Evolutionary conservation across 108 stramenopile genomes (phyloP).

Genomic region (Pelagomonas calceolata): DNA sequence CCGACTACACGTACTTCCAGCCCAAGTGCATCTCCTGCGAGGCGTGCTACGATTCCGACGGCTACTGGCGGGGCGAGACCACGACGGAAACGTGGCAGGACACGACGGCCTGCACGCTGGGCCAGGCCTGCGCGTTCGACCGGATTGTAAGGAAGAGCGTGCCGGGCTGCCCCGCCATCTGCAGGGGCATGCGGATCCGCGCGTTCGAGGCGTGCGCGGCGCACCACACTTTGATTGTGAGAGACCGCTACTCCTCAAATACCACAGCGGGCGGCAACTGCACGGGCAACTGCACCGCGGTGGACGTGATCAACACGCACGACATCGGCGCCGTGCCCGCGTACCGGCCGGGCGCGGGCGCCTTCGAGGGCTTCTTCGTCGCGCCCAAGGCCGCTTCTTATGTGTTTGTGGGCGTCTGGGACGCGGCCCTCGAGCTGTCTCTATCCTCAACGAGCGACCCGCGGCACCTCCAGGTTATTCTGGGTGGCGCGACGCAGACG

Average conservation of each 20-base stretch:
- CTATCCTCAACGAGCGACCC: background rate
- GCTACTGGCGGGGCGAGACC: background rate
- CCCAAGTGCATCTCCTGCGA: constrained; percentile 9
- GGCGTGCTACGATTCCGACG: constrained; percentile 10
- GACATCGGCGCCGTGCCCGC: background rate
- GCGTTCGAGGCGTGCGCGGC: background rate
- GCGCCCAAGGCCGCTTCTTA: constrained; percentile 3
- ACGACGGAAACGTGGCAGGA: background rate
- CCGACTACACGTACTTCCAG: background rate
- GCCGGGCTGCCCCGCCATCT: constrained; percentile 7
- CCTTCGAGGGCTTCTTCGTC: constrained; percentile 10
- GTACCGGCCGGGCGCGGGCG: background rate
- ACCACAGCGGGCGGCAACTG: background rate
- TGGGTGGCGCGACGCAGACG: background rate
- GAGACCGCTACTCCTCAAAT: background rate
- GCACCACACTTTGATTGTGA: background rate
- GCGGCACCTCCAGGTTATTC: background rate
- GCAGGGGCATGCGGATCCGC: background rate
- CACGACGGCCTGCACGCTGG: background rate
- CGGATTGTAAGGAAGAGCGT: background rate
- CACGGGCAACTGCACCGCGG: background rate
- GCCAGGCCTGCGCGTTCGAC: background rate
- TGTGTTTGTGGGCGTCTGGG: background rate
- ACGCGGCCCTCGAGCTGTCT: background rate
- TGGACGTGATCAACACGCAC: too few species aligned